A percentile compares a stretch with the other conserved stretches of the same genome.
Conservation (phyloP, 441 rosid genomes). For the Gossypium lobatum region DNA sequence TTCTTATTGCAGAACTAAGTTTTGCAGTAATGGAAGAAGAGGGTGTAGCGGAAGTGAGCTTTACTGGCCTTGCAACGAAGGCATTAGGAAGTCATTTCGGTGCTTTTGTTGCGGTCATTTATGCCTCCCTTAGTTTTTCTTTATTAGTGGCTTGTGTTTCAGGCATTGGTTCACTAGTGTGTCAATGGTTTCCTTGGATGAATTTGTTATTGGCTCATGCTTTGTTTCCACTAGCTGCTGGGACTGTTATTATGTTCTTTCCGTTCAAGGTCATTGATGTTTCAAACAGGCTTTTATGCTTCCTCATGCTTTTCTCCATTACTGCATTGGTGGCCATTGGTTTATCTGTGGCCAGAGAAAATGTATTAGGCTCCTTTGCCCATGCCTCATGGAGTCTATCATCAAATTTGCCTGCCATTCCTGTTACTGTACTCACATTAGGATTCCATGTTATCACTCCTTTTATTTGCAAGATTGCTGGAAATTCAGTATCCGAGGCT, state of each 20-base stretch:
- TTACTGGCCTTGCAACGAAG: slow-evolving; percentile 69
- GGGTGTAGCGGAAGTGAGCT: slow-evolving; percentile 74
- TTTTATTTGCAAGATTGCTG: slow-evolving; percentile 77
- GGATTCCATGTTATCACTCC: slow-evolving; percentile 94
- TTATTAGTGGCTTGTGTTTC: slow-evolving; percentile 84
- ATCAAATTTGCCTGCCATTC: slow-evolving; percentile 73
- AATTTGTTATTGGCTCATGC: slow-evolving; percentile 52
- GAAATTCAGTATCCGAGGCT: slow-evolving; percentile 54
- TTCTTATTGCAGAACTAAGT: slow-evolving; percentile 85
- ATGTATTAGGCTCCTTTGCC: slow-evolving; percentile 52
- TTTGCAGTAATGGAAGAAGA: slow-evolving; percentile 86
- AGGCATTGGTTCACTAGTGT: slow-evolving; percentile 75
- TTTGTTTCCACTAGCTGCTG: slow-evolving; percentile 55
- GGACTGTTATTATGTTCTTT: slow-evolving; percentile 46
- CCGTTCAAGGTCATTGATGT: slow-evolving; percentile 63
- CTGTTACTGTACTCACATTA: slow-evolving; percentile 76
- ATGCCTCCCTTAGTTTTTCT: slow-evolving; percentile 80
- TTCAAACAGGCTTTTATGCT: slow-evolving; percentile 56
- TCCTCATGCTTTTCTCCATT: slow-evolving; percentile 69
- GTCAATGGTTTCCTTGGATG: slow-evolving; percentile 73
- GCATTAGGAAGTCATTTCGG: slow-evolving; percentile 66
- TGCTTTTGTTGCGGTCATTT: slow-evolving; percentile 63
- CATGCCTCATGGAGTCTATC: slow-evolving; percentile 59
- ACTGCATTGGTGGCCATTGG: slow-evolving; percentile 63
- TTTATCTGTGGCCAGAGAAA: slow-evolving; percentile 63